Evolutionary conservation across 306 rosid genomes (phyloP), one percentile per base, ranked within the genome.

Genomic region (Lupinus albus): DNA sequence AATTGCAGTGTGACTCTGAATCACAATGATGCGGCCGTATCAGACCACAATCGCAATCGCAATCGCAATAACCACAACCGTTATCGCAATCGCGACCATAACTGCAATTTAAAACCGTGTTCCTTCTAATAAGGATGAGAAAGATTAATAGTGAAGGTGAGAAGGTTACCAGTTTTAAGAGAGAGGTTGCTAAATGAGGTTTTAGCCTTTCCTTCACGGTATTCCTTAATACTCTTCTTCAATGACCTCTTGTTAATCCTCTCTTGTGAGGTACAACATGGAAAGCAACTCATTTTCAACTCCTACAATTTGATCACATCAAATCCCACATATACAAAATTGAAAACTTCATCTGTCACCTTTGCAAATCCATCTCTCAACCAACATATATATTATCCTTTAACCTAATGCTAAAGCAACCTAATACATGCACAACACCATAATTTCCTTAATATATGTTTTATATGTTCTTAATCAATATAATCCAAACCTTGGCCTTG

Each of bases 251-350:
- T 76, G 14, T 49, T 73, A 68, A 14, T 32, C 67, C 64, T 80
- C 50, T 80, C 79, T 51, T 84, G 76, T 5, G 93, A 86, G 74
- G 71, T 59, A 35, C 93, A 88, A 74, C 91, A 93, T 12, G 81
- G 35, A 72, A 89, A 87, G 84, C 91, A 93, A 38, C 74, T 83
- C 96, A 93, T 93, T 72, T 68, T 89, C 76, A 44, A 36, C 61
- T n/a, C 57, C 76, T 44, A 38, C 39, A 44, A 77, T 75, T 50
- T 68, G 68, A 79, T 30, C 59, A 11, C 5, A 74, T 44, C 80
- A 51, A 70, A 71, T 7, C 80, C 64, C 39, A 33, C 83, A 30
- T 49, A 50, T 65, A 75, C 4, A 62, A 1, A 61, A 46, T 50
- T 76, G 55, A 63, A 51, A 67, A 72, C 48, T 51, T 58, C 49